A percentile compares a stretch with the other conserved stretches of the same genome.
phyloP scores from a whole-genome alignment of 768 basidiomycete genomes.

The Amanita polypyramis region DNA sequence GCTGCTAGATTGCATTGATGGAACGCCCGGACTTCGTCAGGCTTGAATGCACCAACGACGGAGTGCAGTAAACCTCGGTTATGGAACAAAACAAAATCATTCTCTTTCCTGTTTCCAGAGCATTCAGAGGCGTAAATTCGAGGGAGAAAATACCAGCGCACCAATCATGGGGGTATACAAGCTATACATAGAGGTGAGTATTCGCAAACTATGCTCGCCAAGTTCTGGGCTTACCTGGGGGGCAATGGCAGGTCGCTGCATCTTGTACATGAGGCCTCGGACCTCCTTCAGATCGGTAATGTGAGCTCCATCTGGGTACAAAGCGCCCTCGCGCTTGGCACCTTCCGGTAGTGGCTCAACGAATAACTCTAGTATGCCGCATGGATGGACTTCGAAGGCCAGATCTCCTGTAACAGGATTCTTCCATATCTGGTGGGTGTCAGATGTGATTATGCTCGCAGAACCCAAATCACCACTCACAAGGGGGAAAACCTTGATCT shows the following conservation, averaged over 20 bases:
- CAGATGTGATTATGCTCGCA: not conserved
- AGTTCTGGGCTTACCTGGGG: conserved; percentile 41
- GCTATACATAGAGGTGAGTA: conserved; percentile 21
- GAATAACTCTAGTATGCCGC: conserved; percentile 54
- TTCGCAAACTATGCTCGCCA: not conserved
- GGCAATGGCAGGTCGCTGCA: conserved; percentile 54
- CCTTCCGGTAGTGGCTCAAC: conserved; percentile 65
- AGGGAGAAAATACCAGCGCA: conserved; percentile 13
- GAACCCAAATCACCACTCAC: conserved; percentile 16
- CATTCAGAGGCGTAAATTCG: not conserved
- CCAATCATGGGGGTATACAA: conserved; percentile 90
- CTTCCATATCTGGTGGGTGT: conserved; percentile 83
- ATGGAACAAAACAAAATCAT: conserved; percentile 78
- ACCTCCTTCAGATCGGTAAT: conserved; percentile 15
- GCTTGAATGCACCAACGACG: conserved; percentile 68
- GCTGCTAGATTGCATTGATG: conserved; percentile 87
- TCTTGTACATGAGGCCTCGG: conserved; percentile 12
- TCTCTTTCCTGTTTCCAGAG: conserved; percentile 27
- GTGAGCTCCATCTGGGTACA: conserved; percentile 40
- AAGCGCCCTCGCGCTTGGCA: conserved; percentile 44
- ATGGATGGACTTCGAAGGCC: conserved; percentile 88
- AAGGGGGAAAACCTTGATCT: conserved; percentile 62
- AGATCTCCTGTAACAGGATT: conserved; percentile 77
- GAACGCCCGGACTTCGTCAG: conserved; percentile 62
- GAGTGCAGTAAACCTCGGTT: conserved; percentile 76